Evolutionary conservation across 139 green algal species (phyloP).

Genomic region (Astrephomene gubernaculifera): DNA sequence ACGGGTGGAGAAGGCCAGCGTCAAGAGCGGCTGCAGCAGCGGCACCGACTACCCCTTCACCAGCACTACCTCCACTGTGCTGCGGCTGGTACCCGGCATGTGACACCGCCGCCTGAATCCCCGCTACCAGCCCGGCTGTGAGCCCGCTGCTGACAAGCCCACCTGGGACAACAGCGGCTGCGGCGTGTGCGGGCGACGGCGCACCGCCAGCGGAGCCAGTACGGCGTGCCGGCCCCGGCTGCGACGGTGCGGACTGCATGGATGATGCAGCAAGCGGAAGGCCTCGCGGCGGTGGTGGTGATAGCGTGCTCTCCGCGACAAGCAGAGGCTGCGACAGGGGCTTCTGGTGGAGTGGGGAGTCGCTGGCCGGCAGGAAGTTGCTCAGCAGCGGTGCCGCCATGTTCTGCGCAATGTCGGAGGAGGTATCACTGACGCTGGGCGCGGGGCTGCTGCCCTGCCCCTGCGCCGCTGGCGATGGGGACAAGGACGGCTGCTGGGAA

Average conservation of each 20-base stretch:
- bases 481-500: no score
- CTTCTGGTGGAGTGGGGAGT: not conserved
- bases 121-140: no score
- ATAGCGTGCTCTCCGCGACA: no score
- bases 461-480: no score
- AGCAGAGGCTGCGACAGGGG: not conserved
- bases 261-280: no score
- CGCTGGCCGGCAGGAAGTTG: slow-evolving; percentile 16
- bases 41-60: no score
- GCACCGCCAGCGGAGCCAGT: not conserved
- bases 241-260: no score
- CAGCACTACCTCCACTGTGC: no score
- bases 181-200: not conserved
- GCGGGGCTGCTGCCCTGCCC: slow-evolving; percentile 8
- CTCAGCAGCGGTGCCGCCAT: slow-evolving; percentile 37
- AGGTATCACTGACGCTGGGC: slow-evolving; percentile 4
- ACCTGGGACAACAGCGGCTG: not conserved
- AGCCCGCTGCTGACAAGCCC: not conserved
- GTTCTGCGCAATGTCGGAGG: not conserved
- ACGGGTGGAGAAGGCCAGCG: not conserved
- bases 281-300: no score
- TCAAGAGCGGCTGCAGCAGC: not conserved
- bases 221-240: not conserved
- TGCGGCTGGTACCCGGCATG: not conserved
- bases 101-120: no score